Evolutionary conservation across 2,329 filamentous ascomycete genomes (phyloP), one percentile per base, ranked within the genome.

Genomic region (Incumbomyces lentus): DNA sequence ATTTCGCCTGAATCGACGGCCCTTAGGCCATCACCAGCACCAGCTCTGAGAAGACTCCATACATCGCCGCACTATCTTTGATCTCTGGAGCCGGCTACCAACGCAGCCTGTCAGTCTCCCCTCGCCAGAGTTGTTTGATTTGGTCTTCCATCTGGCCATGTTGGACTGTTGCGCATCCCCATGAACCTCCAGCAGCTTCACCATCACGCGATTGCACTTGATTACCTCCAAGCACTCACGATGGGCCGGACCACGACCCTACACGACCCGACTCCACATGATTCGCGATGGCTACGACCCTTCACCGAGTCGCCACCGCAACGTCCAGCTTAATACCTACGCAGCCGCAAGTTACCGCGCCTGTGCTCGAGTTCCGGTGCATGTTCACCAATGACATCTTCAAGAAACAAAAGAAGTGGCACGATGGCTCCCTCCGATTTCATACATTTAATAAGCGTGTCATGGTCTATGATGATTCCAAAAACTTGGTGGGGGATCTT

Each of bases 381-480:
- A 79, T 95, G 3, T 95, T 86, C 65, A 93, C 88, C 1, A 79
- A 86, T 60, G 89, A 95, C 60, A 64, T 94, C 35, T 79, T 81
- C 43, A 80, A 86, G 47, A 95, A 95, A 67, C 81, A 86, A 56
- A 95, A 95, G 63, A 74, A 86, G 50, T 95, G 89, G 89, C 86
- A 94, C 59, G 89, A 95, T 81, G 89, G 90, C 31, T 80, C 80
- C 43, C 76, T 95, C 51, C 84, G 83, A 53, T 94, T 83, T 54
- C 89, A 95, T 60, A 83, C 84, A 1, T 95, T 94, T 75, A 95
- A 95, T 68, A 86, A 81, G 60, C 80, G 86, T 3, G 71, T 92
- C 49, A 93, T 95, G 86, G 85, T 93, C 6, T 90, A 92, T 58
- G 88, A 95, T 62, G 80, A 86, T 39, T 71, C 77, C 2, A 79